Evolutionary conservation across 106 monocot species (phyloP).

Genomic region (Dactylorhiza incarnata): DNA sequence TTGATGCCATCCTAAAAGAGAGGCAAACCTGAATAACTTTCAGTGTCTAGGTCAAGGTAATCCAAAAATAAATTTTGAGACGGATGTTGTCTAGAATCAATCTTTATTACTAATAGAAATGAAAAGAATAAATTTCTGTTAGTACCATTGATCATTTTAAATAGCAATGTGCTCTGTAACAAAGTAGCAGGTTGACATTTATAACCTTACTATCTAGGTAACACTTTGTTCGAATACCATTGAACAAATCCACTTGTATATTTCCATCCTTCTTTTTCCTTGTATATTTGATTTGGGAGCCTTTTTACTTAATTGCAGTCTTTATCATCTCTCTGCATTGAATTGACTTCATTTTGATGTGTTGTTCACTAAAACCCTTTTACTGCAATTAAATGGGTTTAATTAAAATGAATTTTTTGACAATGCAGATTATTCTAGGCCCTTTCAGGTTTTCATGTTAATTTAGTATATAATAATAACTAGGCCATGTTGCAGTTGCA

Average conservation of each 20-base stretch:
- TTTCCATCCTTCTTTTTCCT: not conserved
- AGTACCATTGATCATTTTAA: not conserved
- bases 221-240: not conserved
- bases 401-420: not conserved
- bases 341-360: not conserved
- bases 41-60: not conserved
- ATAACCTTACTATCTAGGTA: not conserved
- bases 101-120: not conserved
- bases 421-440: not conserved
- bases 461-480: not conserved
- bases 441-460: not conserved
- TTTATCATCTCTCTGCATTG: not conserved
- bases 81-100: not conserved
- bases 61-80: not conserved
- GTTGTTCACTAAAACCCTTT: not conserved
- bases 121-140: not conserved
- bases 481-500: not conserved
- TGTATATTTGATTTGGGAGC: not conserved
- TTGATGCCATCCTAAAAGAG: not conserved
- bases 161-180: not conserved
- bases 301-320: not conserved
- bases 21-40: not conserved
- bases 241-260: not conserved
- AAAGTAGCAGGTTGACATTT: not conserved
- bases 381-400: not conserved